Conservation (phyloP, 164 flowering plant species). For the Amborella trichopoda region DNA sequence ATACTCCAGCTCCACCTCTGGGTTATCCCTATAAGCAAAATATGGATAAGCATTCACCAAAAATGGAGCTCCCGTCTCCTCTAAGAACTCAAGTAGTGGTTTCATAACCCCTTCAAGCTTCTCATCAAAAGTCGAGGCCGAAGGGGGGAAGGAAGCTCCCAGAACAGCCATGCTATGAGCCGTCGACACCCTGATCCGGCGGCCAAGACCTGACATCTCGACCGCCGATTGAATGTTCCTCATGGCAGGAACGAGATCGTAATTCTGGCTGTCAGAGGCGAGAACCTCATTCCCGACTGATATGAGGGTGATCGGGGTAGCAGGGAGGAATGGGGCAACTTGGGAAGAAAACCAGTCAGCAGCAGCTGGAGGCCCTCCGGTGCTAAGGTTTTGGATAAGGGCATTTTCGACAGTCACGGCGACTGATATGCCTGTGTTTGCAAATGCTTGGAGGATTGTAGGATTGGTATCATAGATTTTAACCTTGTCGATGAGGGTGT, state of each 20-base stretch:
- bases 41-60: conserved; percentile 67
- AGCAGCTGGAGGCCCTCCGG: conserved; percentile 24
- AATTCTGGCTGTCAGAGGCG: too few species aligned
- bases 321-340: conserved; percentile 42
- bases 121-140: conserved; percentile 31
- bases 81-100: conserved; percentile 26
- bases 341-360: conserved; percentile 38
- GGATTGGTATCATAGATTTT: conserved; percentile 72
- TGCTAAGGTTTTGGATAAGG: conserved; percentile 27
- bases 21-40: conserved; percentile 50
- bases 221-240: conserved; percentile 38
- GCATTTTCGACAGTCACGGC: conserved; percentile 48
- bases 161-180: conserved; percentile 58
- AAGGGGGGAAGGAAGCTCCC: conserved; percentile 52
- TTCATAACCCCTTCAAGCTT: conserved; percentile 23
- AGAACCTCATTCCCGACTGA: conserved; percentile 60
- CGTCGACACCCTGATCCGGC: conserved; percentile 46
- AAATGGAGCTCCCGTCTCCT: conserved; percentile 45
- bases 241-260: conserved; percentile 41
- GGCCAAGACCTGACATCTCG: conserved; percentile 25
- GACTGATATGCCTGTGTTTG: conserved; percentile 59
- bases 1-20: conserved; percentile 30
- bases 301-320: conserved; percentile 42
- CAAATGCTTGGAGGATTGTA: conserved; percentile 47
- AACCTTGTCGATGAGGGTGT: conserved; percentile 46